These are phyloP conservation scores for Hanseniaspora lindneri DNA, from an alignment of 805 yeast genomes.

Conservation along the genomic window DNA sequence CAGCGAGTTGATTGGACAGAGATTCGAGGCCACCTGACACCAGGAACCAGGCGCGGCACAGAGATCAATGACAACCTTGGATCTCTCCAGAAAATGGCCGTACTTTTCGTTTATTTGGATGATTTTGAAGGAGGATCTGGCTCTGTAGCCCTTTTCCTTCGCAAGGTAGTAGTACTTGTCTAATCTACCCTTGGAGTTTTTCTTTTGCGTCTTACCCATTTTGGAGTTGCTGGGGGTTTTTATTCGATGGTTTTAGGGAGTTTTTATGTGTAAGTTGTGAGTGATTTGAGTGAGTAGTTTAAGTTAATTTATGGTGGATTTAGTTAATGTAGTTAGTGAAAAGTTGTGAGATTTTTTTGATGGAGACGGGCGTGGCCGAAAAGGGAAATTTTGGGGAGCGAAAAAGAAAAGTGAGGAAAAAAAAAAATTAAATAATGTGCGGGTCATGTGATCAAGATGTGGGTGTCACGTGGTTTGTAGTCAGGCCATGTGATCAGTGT, in stretches of 20 bases:
- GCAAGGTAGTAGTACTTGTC: slow-evolving; percentile 94
- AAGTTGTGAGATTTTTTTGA: too few species aligned
- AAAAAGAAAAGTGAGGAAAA: not conserved
- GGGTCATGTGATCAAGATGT: not conserved
- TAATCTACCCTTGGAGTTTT: slow-evolving; percentile 96
- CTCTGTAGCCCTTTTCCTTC: slow-evolving; percentile 95
- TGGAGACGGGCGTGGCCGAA: too few species aligned
- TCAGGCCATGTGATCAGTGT: too few species aligned
- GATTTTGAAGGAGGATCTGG: slow-evolving; percentile 94
- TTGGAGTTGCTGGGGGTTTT: not conserved
- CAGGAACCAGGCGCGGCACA: slow-evolving; percentile 99
- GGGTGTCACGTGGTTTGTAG: too few species aligned
- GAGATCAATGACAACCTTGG: slow-evolving; percentile 90
- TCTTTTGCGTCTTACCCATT: slow-evolving; percentile 90
- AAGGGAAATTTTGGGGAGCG: not conserved
- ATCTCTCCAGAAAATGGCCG: slow-evolving; percentile 87
- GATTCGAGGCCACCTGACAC: slow-evolving; percentile 96
- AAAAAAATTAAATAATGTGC: too few species aligned
- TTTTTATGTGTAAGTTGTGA: not conserved
- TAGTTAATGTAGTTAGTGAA: too few species aligned
- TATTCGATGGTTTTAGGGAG: not conserved
- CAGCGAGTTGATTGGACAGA: slow-evolving; percentile 84
- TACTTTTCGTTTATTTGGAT: slow-evolving; percentile 91
- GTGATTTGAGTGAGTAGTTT: too few species aligned
- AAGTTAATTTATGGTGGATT: too few species aligned